Percentiles rank a stretch among this genome's conserved stretches.
phyloP scores from a whole-genome alignment of 2,329 filamentous ascomycete species.

The Monilinia fructigena region DNA sequence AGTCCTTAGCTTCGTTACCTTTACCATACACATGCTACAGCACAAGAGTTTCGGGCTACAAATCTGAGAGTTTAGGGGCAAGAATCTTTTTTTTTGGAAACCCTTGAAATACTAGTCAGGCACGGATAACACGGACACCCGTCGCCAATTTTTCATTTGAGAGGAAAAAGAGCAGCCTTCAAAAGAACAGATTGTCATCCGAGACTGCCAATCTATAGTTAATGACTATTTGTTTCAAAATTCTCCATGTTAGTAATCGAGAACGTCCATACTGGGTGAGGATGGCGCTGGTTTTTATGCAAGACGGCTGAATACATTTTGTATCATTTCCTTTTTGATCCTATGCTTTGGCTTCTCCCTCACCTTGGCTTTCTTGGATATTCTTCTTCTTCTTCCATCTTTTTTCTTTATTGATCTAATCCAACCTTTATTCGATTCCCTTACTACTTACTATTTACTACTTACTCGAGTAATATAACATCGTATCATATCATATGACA shows the following conservation, averaged over 20 bases:
- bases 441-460: not conserved
- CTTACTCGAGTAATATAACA: constrained; percentile 4
- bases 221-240: constrained; percentile 11
- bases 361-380: not conserved
- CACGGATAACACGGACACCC: not conserved
- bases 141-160: not conserved
- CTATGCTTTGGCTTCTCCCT: constrained; percentile 10
- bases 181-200: constrained; percentile 10
- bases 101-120: not conserved
- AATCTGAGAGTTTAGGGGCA: not conserved
- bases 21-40: not conserved
- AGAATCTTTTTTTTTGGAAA: not conserved
- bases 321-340: not conserved
- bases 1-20: not conserved
- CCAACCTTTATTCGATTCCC: not conserved
- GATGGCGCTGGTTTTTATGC: constrained; percentile 16
- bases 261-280: not conserved
- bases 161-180: constrained; percentile 1
- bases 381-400: constrained; percentile 5
- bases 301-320: constrained; percentile 13
- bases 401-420: not conserved
- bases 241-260: constrained; percentile 10
- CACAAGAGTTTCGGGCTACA: not conserved
- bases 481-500: constrained; percentile 9
- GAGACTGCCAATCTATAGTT: constrained; percentile 4